Evolutionary conservation across 148 eudicot species (phyloP).

Genomic region (Rheum nobile): DNA sequence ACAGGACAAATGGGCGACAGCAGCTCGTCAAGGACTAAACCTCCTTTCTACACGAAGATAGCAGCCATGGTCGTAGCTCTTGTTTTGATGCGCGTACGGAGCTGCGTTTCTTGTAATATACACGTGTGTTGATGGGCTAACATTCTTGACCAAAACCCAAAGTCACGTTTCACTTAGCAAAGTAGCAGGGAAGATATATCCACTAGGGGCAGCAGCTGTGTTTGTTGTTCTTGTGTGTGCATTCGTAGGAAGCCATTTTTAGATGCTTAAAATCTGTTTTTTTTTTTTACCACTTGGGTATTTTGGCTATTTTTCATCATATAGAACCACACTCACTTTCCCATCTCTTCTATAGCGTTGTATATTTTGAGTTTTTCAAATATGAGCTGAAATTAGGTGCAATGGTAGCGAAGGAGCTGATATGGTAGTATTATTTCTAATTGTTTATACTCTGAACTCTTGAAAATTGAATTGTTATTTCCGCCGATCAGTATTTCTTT

Average conservation of each 20-base stretch:
- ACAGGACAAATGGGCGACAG: constrained; percentile 43
- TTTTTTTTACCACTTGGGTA: neutral
- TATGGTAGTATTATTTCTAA: no score
- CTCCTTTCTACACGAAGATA: constrained; percentile 13
- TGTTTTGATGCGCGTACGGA: neutral
- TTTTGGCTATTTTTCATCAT: neutral
- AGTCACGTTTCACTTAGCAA: neutral
- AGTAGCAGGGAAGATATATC: neutral
- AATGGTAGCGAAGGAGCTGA: no score
- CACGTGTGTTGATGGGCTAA: neutral
- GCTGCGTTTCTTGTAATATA: neutral
- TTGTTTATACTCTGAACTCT: neutral
- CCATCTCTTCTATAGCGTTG: neutral
- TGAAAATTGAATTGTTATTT: no score
- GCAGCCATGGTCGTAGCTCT: constrained; percentile 10
- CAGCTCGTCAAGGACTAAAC: constrained; percentile 25
- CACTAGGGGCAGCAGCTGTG: neutral
- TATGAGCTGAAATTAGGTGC: no score
- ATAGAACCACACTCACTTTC: neutral
- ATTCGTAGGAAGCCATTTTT: neutral
- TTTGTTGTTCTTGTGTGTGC: neutral
- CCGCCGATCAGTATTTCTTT: no score
- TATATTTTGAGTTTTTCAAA: neutral
- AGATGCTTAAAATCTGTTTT: neutral
- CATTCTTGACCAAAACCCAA: neutral